Percentiles rank a stretch among this genome's conserved stretches.
phyloP scores from a whole-genome alignment of 345 rosid genomes.

The Eucalyptus sideroxylon region DNA sequence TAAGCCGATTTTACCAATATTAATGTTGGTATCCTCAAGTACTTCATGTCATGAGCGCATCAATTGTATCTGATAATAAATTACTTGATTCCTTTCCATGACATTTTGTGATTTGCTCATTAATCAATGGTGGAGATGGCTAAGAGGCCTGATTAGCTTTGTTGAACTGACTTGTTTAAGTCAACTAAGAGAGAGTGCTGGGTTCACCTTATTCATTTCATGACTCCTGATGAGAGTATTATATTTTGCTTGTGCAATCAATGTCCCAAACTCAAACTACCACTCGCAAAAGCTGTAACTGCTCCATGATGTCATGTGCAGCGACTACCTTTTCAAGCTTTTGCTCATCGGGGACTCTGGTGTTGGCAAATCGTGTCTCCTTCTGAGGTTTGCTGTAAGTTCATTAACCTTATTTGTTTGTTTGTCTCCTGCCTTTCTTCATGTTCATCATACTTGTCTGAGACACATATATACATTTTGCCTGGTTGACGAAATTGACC shows the following conservation, averaged over 20 bases:
- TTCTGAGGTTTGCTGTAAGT: slow-evolving; percentile 37
- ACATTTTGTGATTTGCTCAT: not conserved
- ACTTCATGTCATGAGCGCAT: not conserved
- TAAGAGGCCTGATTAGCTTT: not conserved
- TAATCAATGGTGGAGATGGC: not conserved
- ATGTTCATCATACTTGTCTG: not conserved
- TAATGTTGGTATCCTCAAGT: not conserved
- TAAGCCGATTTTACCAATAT: not conserved
- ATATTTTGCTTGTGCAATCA: not conserved
- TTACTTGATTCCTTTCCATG: not conserved
- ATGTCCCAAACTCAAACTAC: not conserved
- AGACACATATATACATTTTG: not conserved
- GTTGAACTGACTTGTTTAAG: not conserved
- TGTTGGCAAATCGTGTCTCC: slow-evolving; percentile 43
- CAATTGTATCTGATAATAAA: not conserved
- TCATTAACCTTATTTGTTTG: not conserved
- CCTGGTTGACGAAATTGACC: not conserved
- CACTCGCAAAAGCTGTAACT: not conserved
- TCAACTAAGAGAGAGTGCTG: not conserved
- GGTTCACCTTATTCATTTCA: not conserved
- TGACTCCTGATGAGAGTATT: not conserved
- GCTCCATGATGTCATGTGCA: not conserved
- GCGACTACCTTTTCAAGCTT: slow-evolving; percentile 38
- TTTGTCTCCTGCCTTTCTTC: not conserved
- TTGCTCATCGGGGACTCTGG: slow-evolving; percentile 53